Conservation (phyloP, 768 basidiomycete species). For the Ramaria sp. region DNA sequence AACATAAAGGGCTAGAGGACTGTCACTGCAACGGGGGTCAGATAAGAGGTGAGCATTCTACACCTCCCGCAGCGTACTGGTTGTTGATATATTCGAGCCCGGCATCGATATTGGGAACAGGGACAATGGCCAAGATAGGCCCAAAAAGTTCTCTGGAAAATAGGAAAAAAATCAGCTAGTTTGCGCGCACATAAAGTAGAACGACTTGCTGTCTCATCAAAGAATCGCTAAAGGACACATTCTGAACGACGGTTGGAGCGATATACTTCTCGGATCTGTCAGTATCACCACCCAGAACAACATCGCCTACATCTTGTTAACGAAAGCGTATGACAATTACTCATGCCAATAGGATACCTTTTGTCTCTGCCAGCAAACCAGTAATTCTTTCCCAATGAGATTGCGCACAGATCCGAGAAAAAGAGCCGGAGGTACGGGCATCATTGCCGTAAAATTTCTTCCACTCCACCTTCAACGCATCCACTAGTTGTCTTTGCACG, state of each 20-base stretch:
- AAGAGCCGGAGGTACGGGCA: slow-evolving; percentile 32
- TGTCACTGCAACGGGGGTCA: slow-evolving; percentile 33
- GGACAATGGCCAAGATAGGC: slow-evolving; percentile 65
- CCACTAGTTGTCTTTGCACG: slow-evolving; percentile 28
- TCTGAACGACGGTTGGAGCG: slow-evolving; percentile 60
- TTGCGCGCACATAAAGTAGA: background rate
- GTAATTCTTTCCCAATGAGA: slow-evolving; percentile 52
- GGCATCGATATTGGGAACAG: slow-evolving; percentile 58
- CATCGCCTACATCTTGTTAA: slow-evolving; percentile 14
- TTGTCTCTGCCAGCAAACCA: slow-evolving; percentile 49
- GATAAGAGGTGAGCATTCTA: background rate
- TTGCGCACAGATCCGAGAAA: slow-evolving; percentile 40
- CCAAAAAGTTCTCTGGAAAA: slow-evolving; percentile 68
- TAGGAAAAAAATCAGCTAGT: background rate
- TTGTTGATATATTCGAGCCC: slow-evolving; percentile 60
- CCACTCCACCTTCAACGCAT: slow-evolving; percentile 34
- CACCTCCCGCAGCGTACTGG: slow-evolving; percentile 27
- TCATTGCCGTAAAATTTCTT: slow-evolving; percentile 45
- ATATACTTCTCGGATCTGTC: slow-evolving; percentile 52
- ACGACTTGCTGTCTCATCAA: slow-evolving; percentile 63
- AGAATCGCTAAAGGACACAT: slow-evolving; percentile 52
- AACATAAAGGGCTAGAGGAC: slow-evolving; percentile 69
- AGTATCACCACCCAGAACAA: slow-evolving; percentile 54
- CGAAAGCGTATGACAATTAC: background rate
- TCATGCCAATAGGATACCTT: slow-evolving; percentile 29